Conservation (phyloP, 768 basidiomycete species). For the Leucosporidium creatinivorum region DNA sequence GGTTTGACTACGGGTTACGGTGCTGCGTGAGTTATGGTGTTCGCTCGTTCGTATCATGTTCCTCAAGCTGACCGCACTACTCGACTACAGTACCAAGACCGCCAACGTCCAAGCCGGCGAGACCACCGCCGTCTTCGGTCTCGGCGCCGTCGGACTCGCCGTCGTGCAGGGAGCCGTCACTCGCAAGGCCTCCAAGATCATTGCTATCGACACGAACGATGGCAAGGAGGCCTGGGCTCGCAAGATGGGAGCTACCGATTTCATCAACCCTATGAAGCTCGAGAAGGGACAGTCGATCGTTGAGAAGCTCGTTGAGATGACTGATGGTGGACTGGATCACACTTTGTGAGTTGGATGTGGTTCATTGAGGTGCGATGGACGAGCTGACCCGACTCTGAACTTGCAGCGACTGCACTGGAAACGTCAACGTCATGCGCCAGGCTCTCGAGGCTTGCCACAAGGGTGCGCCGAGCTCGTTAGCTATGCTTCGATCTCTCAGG, state of each 20-base stretch:
- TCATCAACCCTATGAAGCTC: constrained; percentile 72
- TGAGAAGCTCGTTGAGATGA: constrained; percentile 80
- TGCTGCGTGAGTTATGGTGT: constrained; percentile 37
- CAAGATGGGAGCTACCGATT: constrained; percentile 92
- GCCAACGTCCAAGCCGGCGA: constrained; percentile 56
- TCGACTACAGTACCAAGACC: constrained; percentile 34
- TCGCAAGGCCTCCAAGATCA: constrained; percentile 77
- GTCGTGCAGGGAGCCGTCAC: constrained; percentile 70
- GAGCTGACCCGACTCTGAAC: no score
- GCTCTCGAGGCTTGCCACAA: constrained; percentile 99
- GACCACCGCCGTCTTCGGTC: constrained; percentile 88
- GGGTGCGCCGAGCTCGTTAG: constrained; percentile 45
- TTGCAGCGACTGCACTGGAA: constrained; percentile 80
- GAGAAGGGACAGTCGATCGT: constrained; percentile 79
- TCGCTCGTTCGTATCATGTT: background rate
- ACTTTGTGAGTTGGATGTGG: constrained; percentile 53
- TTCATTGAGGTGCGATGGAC: background rate
- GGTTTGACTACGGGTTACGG: constrained; percentile 32
- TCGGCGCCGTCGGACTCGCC: constrained; percentile 87
- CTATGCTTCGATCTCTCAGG: background rate
- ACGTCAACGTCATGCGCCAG: constrained; percentile 49
- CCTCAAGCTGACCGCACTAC: background rate
- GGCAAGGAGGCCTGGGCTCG: constrained; percentile 77
- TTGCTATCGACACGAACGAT: constrained; percentile 85
- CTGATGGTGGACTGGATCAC: constrained; percentile 93